Evolutionary conservation across 805 yeast species (phyloP), one percentile per base, ranked within the genome.

Genomic region (Cyberlindnera xishuangbannaensis): DNA sequence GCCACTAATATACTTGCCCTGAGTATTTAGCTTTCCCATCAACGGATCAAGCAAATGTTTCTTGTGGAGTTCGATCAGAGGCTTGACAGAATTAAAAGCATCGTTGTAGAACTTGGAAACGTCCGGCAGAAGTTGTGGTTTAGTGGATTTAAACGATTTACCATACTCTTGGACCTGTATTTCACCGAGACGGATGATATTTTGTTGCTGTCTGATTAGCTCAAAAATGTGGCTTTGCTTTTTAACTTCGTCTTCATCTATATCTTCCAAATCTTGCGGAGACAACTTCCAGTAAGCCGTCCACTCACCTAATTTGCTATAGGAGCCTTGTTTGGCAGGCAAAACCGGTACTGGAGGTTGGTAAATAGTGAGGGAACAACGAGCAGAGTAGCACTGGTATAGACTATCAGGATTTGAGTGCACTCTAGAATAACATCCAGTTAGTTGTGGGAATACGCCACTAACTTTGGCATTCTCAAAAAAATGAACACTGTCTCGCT

Each of bases 221-320:
- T 85, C 95, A 56, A 81, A 86, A 4, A 83, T 69, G 37, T 78
- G 76, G 36, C 84, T 78, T 52, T 85, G 95, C 23, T 76, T 66
- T 47, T 74, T 75, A n/a, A 76, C 64, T 34, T 75, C 73, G 9
- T 57, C 54, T 9, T 68, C 67, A 33, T 69, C 76, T 7, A 73
- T 58, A n/a, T 62, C 68, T 15, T 64, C 53, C 18, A 78, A 50
- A 30, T 76, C 80, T 16, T 71, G 75, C 3, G 67, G 65, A 0
- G 78, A 64, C 11, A 79, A 44, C 30, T 72, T 67, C 86, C 85
- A 79, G 46, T 76, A 79, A 8, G 73, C 65, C 0, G 76, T 73
- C 86, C 86, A 79, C 38, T 76, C 76, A 2, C 65, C 65, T 5
- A 66, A 55, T 2, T 60, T 52, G 21, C 33, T 43, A 25, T 28